Evolutionary conservation across 768 basidiomycete genomes (phyloP), one percentile per base, ranked within the genome.

Genomic region (Lyophyllum semitale): DNA sequence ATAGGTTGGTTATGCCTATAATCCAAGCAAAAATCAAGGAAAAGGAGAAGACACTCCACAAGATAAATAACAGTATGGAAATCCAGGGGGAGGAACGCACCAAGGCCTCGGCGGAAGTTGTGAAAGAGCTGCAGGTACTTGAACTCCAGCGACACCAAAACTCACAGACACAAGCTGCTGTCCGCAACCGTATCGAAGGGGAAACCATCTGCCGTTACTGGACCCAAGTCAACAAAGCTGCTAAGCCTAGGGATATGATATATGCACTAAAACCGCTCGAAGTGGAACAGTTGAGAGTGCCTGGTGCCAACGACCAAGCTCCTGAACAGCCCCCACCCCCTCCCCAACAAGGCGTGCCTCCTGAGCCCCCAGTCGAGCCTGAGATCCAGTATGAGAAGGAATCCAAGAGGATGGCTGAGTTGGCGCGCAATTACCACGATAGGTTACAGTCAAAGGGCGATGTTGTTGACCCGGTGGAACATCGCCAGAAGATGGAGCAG

Each of bases 171-270:
- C 13, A 57, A 9, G 38, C 47, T 4, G 48, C 33, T 12, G 46
- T 57, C 1, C 23, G 32, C 2, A 49, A 57, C 46, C 23, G 45
- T 7, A 43, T 62, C 1, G 54, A 60, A 23, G 58, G 54, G 3
- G 58, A 64, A 35, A 58, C 54, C 3, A 53, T 57, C 7, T 44
- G 35, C 12, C 53, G 53, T 40, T 62, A 54, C 48, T 62, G 57
- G 56, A 53, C 37, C 1, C 37, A 48, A 6, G 26, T 40, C 13
- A 58, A 65, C 48, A 60, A 51, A 43, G 42, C 51, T 13, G n/a
- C 35, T 5, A 59, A 51, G 9, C 61, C 59, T 13, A 40, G 57
- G 22, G 58, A 60, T 22, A 58, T 49, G 23, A 48, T 64, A 38
- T 18, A 23, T 7, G 50, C 51, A 7, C 11, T 15, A 56, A 18